phyloP scores from a whole-genome alignment of 352 stramenopile species.

The Phytophthora hybrid region DNA sequence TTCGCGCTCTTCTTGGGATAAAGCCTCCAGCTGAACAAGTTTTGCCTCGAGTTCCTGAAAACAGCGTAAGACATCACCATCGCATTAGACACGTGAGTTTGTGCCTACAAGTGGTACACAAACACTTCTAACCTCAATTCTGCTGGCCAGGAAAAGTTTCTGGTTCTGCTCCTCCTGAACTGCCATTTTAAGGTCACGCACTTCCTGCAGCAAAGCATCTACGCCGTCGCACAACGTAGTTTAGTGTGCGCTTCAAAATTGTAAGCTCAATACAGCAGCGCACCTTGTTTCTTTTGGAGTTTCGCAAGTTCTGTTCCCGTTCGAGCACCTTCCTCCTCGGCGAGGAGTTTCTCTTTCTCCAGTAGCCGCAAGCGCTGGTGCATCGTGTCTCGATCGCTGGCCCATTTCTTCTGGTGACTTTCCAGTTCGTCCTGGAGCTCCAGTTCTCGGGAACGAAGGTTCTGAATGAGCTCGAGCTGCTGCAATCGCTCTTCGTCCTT shows the following conservation, averaged over 20 bases:
- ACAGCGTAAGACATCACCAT: not conserved
- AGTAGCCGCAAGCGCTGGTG: slow-evolving; percentile 60
- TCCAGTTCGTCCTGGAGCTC: slow-evolving; percentile 67
- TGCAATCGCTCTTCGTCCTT: slow-evolving; percentile 68
- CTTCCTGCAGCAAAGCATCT: slow-evolving; percentile 26
- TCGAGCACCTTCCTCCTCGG: slow-evolving; percentile 44
- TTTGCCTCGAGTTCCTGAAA: slow-evolving; percentile 55
- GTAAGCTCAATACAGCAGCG: not conserved
- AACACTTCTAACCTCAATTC: slow-evolving; percentile 22
- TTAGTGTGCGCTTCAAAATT: not conserved
- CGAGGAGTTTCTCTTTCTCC: slow-evolving; percentile 65
- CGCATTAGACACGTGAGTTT: not conserved
- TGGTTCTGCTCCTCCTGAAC: slow-evolving; percentile 32
- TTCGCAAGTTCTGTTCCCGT: slow-evolving; percentile 27
- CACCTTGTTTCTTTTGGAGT: slow-evolving; percentile 49
- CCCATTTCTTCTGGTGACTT: slow-evolving; percentile 69
- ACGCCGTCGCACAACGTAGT: not conserved
- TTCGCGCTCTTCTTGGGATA: slow-evolving; percentile 51
- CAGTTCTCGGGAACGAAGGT: slow-evolving; percentile 52
- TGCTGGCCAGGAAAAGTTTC: slow-evolving; percentile 27
- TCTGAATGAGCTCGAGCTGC: slow-evolving; percentile 68
- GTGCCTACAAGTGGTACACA: not conserved
- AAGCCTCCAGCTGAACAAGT: slow-evolving; percentile 45
- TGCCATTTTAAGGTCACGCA: slow-evolving; percentile 10
- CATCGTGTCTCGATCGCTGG: slow-evolving; percentile 50